Conservation (phyloP, 345 rosid species). For the Carallia pectinifolia region DNA sequence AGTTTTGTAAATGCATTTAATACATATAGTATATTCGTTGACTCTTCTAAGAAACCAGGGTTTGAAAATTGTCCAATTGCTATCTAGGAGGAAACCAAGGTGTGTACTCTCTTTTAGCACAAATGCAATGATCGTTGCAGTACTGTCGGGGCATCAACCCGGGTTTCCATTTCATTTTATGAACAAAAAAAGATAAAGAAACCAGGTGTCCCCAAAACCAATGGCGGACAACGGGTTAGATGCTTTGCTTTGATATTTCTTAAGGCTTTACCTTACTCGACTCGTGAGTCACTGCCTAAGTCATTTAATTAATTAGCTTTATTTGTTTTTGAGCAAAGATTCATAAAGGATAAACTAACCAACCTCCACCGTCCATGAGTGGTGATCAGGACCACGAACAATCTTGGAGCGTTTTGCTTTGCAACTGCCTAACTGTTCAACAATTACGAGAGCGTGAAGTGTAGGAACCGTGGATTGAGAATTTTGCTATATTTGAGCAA, state of each 20-base stretch:
- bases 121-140: too few relatives aligned
- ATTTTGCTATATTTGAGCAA: conserved; percentile 8
- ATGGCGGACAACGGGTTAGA: conserved; percentile 25
- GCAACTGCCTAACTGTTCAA: neutral
- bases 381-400: conserved; percentile 10
- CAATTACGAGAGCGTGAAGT: neutral
- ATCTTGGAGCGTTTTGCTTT: neutral
- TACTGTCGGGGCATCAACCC: too few relatives aligned
- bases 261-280: neutral
- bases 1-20: too few relatives aligned
- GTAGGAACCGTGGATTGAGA: neutral
- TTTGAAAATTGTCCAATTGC: too few relatives aligned
- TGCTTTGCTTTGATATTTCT: conserved; percentile 8
- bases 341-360: conserved; percentile 4
- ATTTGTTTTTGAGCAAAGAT: conserved; percentile 8
- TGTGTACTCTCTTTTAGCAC: too few relatives aligned
- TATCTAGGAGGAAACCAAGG: conserved; percentile 18
- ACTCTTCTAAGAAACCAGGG: too few relatives aligned
- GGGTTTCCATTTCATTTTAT: too few relatives aligned
- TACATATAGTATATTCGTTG: too few relatives aligned
- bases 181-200: conserved; percentile 1
- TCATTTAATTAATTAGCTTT: neutral
- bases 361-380: conserved; percentile 19
- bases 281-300: too few relatives aligned
- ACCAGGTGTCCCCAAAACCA: conserved; percentile 35